These are phyloP conservation scores for Gelatoporia subvermispora DNA, from an alignment of 768 basidiomycete species.

Conservation along the genomic window DNA sequence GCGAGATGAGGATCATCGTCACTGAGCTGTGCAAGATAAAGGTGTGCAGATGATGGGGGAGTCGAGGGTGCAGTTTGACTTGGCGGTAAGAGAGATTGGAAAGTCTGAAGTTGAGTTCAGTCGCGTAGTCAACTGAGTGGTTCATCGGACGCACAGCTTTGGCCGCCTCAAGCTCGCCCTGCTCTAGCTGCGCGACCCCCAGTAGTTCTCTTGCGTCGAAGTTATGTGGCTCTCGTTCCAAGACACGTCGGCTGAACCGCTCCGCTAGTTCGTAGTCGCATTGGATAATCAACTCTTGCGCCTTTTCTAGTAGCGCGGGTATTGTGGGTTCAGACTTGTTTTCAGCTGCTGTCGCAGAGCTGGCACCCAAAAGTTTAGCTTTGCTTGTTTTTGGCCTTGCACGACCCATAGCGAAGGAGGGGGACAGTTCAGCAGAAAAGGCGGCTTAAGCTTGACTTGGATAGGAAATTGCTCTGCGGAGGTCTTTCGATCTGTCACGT, in stretches of 20 bases:
- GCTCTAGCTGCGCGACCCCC: constrained; percentile 75
- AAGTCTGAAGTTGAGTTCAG: constrained; percentile 43
- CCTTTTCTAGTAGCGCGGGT: constrained; percentile 63
- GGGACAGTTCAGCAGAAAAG: too few species aligned
- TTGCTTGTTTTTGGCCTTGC: constrained; percentile 28
- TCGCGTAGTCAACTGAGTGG: neutral
- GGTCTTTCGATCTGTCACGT: too few species aligned
- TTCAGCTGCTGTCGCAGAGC: constrained; percentile 20
- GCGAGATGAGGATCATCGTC: constrained; percentile 74
- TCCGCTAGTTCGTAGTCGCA: constrained; percentile 81
- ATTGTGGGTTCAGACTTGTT: constrained; percentile 28
- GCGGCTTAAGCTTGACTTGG: too few species aligned
- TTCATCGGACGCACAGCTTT: constrained; percentile 44
- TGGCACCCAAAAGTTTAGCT: constrained; percentile 11
- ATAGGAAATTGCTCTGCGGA: too few species aligned
- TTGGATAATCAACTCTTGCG: constrained; percentile 75
- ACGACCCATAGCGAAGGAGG: constrained; percentile 23
- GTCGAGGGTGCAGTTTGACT: constrained; percentile 51
- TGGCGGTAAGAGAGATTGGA: constrained; percentile 56
- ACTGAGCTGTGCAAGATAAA: constrained; percentile 84
- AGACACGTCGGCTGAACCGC: constrained; percentile 62
- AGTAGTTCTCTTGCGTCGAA: constrained; percentile 74
- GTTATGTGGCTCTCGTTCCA: constrained; percentile 60
- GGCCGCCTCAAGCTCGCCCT: constrained; percentile 70
- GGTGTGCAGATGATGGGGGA: constrained; percentile 71